Evolutionary conservation across 2,329 filamentous ascomycete species (phyloP).

Genomic region (Juglanconis juglandina): DNA sequence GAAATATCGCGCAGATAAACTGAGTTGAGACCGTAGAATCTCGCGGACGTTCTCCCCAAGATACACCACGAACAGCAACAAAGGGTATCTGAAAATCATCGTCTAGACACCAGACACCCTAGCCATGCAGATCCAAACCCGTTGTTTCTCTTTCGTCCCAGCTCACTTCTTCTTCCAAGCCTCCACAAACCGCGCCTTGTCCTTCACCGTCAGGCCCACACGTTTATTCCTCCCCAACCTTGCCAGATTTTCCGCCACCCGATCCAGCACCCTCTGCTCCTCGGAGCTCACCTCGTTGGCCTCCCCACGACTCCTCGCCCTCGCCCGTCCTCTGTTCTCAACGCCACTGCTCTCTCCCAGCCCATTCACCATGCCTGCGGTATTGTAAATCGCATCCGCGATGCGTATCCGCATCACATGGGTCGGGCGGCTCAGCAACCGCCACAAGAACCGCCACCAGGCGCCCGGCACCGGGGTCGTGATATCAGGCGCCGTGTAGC

Average conservation of each 20-base stretch:
- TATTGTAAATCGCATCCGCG: slow-evolving; percentile 67
- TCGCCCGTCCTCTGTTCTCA: slow-evolving; percentile 26
- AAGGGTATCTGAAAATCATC: slow-evolving; percentile 2
- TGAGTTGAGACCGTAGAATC: background rate
- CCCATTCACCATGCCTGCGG: slow-evolving; percentile 36
- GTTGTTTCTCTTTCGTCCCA: slow-evolving; percentile 27
- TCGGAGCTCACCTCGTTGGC: slow-evolving; percentile 41
- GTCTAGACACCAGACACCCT: slow-evolving; percentile 12
- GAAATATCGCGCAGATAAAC: too few species aligned
- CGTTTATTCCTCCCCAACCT: slow-evolving; percentile 82
- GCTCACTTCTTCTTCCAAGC: slow-evolving; percentile 49
- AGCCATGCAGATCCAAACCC: slow-evolving; percentile 9
- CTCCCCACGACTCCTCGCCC: slow-evolving; percentile 24
- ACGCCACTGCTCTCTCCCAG: slow-evolving; percentile 24
- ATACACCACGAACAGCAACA: background rate
- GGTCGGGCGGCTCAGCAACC: slow-evolving; percentile 75
- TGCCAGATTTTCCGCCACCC: slow-evolving; percentile 81
- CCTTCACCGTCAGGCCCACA: slow-evolving; percentile 75
- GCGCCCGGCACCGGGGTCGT: slow-evolving; percentile 82
- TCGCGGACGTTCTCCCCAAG: background rate
- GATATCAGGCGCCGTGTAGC: slow-evolving; percentile 84
- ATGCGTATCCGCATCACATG: slow-evolving; percentile 90
- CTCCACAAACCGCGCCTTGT: slow-evolving; percentile 79
- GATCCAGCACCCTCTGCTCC: slow-evolving; percentile 71
- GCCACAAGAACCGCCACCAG: slow-evolving; percentile 77